phyloP scores from a whole-genome alignment of 2,329 filamentous ascomycete species.

The Rhynchosporium graminicola region DNA sequence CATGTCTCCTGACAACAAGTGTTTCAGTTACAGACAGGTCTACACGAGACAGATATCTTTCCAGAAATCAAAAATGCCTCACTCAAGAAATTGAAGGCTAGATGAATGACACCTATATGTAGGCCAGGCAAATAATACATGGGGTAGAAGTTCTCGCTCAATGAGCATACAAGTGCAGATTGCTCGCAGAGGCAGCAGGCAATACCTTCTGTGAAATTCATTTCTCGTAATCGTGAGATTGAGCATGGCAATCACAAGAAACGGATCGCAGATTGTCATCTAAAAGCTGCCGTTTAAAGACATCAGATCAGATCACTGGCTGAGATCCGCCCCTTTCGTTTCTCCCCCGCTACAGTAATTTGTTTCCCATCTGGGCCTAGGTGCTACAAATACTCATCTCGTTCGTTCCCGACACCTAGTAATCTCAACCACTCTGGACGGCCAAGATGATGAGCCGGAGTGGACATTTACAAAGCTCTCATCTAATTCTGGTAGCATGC shows the following conservation, averaged over 20 bases:
- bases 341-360: not conserved
- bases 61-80: not conserved
- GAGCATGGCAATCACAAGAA: not conserved
- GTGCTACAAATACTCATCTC: not conserved
- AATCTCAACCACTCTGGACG: not conserved
- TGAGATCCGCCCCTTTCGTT: not conserved
- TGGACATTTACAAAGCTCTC: not conserved
- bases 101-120: not conserved
- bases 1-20: constrained; percentile 27
- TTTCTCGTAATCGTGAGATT: no score
- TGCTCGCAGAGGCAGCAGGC: no score
- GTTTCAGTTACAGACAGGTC: constrained; percentile 21
- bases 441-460: not conserved
- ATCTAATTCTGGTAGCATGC: no score
- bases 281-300: not conserved
- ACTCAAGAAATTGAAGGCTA: not conserved
- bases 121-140: not conserved
- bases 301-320: not conserved
- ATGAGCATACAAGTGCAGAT: no score
- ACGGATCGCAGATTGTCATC: not conserved
- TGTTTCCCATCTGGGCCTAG: not conserved
- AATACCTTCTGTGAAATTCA: no score
- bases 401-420: not conserved
- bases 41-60: not conserved
- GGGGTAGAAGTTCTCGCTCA: no score